Base-by-base conservation (phyloP, 352 stramenopile species). In the Peronospora tabacina region DNA sequence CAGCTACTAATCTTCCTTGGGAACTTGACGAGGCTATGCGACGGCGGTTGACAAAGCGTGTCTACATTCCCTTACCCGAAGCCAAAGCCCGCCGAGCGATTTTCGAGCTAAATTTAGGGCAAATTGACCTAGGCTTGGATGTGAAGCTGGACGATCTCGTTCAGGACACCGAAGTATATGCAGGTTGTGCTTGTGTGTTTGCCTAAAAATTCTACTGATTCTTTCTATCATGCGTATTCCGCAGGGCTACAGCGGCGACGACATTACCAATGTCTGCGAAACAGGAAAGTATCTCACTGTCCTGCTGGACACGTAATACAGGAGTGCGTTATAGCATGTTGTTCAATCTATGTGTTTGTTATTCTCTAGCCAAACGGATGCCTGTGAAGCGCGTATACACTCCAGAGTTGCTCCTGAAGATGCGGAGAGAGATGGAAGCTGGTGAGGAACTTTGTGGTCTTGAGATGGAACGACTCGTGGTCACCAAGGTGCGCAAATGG, bases 1-100 rank as follows among this genome's bases (percentile, higher is more conserved):
- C 89, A 12, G 95, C 95, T 1, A 98, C 90, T 1, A 99, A 99
- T 63, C 63, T 97, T 12, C 95, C 96, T 20, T 99, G 95, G 95
- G 92, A 98, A 34, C 59, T 99, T 6, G 95, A 99, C 59, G 82
- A 98, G 58, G 95, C 95, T 2, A 92, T 99, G 56, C 74, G 93
- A 3, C 70, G 95, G 7, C 76, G 96, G 26, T 71, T 99, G 26
- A 97, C 98, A 29, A 99, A 99, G 60, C 73, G 94, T 26, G 92
- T 99, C 5, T 98, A 88, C 36, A 83, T 88, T 9, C 70, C 76
- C 3, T 46, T 88, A 11, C 75, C 75, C 0, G 56, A 75, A 44
- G 60, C 67, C 6, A 63, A 81, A 41, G 78, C 77, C 0, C 70
- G 83, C 15, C 68, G 61, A 19, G 67, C 81, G 38, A 70, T 94